These are phyloP conservation scores for Claviceps lovelessii DNA, from an alignment of 2,329 filamentous ascomycete species.

Conservation along the genomic window DNA sequence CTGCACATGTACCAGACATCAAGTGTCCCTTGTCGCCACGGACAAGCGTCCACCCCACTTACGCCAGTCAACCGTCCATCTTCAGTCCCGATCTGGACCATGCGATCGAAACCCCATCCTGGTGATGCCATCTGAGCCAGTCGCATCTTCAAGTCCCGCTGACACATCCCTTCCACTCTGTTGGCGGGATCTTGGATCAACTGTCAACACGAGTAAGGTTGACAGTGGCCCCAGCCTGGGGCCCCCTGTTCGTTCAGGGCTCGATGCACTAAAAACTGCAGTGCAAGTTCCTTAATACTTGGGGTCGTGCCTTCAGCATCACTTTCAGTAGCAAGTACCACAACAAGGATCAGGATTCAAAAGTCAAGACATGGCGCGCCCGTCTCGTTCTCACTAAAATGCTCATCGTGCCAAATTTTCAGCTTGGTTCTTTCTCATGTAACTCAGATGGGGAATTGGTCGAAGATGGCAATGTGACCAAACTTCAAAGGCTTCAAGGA, in stretches of 20 bases:
- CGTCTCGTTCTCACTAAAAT: neutral
- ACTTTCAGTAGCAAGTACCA: neutral
- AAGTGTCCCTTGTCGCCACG: neutral
- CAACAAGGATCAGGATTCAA: neutral
- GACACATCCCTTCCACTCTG: conserved; percentile 11
- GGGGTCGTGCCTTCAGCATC: neutral
- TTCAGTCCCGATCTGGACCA: conserved; percentile 13
- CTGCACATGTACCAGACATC: neutral
- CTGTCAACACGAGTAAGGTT: conserved; percentile 8
- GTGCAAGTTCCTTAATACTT: neutral
- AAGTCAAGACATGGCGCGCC: neutral
- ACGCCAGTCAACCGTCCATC: neutral
- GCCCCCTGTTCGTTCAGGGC: neutral
- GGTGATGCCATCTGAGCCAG: conserved; percentile 18
- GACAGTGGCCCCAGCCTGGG: conserved; percentile 4
- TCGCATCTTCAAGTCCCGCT: conserved; percentile 17
- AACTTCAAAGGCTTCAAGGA: neutral
- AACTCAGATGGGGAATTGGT: neutral
- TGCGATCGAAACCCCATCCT: conserved; percentile 14
- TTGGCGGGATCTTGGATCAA: conserved; percentile 5
- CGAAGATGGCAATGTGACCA: neutral
- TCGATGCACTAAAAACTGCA: neutral
- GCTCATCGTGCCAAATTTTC: neutral
- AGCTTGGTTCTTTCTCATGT: neutral
- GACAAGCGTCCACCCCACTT: conserved; percentile 2